These are phyloP conservation scores for Fusarium goolgardi DNA, from an alignment of 2,329 filamentous ascomycete genomes.

Conservation along the genomic window DNA sequence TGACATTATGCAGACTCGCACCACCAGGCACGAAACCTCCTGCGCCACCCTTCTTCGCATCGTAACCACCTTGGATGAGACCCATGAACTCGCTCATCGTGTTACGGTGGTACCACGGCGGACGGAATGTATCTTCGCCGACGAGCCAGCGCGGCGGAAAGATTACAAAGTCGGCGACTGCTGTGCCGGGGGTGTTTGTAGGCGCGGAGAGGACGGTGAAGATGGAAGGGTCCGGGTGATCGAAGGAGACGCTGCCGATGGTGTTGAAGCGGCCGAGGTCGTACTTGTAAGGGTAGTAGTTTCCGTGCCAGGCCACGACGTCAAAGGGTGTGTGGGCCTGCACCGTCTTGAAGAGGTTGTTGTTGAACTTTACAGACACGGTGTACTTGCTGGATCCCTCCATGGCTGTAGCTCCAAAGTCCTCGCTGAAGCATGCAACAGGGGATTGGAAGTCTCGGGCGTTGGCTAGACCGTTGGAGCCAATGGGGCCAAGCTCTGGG, in stretches of 20 bases:
- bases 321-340: constrained; percentile 82
- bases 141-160: constrained; percentile 79
- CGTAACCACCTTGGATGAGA: constrained; percentile 67
- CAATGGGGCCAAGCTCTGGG: constrained; percentile 78
- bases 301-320: constrained; percentile 83
- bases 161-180: constrained; percentile 77
- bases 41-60: constrained; percentile 67
- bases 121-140: constrained; percentile 75
- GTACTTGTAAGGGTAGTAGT: constrained; percentile 85
- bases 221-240: constrained; percentile 83
- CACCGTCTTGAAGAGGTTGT: constrained; percentile 71
- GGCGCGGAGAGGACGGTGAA: constrained; percentile 77
- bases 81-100: constrained; percentile 75
- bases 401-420: constrained; percentile 55
- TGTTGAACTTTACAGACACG: constrained; percentile 74
- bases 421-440: constrained; percentile 75
- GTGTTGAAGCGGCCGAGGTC: constrained; percentile 81
- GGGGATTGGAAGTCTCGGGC: constrained; percentile 80
- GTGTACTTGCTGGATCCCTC: constrained; percentile 56
- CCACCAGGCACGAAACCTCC: constrained; percentile 69
- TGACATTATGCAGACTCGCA: constrained; percentile 75
- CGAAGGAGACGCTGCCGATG: constrained; percentile 77
- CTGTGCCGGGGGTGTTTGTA: constrained; percentile 69
- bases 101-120: constrained; percentile 79
- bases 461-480: constrained; percentile 80